Evolutionary conservation across 1,284 basidiomycete species (phyloP).

Genomic region (Leccinum subrobustum): DNA sequence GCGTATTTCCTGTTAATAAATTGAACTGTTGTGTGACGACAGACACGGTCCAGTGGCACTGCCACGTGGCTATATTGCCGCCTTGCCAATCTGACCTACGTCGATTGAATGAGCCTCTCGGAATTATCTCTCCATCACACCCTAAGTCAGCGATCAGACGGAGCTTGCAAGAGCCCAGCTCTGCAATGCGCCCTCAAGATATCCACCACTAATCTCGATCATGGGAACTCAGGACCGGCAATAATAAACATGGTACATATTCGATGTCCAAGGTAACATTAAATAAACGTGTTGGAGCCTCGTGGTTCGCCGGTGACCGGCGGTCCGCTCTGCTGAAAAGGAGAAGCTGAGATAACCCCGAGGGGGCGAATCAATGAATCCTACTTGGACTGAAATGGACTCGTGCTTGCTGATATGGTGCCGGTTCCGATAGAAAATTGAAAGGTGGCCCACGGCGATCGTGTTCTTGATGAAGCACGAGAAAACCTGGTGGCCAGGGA

Average conservation of each 20-base stretch:
- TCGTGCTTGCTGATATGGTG: conserved; percentile 22
- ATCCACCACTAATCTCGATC: conserved; percentile 22
- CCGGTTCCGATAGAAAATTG: conserved; percentile 36
- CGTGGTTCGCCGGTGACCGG: conserved; percentile 26
- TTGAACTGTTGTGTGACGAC: conserved; percentile 4
- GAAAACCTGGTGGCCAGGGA: conserved; percentile 35
- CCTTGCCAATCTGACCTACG: conserved; percentile 5
- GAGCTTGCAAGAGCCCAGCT: not conserved
- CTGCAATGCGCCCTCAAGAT: conserved; percentile 1
- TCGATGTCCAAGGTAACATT: conserved; percentile 25
- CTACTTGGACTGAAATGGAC: conserved; percentile 26
- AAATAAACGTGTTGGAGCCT: conserved; percentile 37
- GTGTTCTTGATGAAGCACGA: conserved; percentile 32
- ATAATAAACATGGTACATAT: conserved; percentile 17
- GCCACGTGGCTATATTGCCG: conserved; percentile 7
- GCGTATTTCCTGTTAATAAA: not conserved
- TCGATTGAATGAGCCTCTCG: conserved; percentile 11
- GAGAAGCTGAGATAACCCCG: conserved; percentile 29
- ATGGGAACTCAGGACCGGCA: conserved; percentile 13
- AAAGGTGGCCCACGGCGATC: conserved; percentile 33
- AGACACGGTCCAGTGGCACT: not conserved
- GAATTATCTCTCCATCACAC: conserved; percentile 7
- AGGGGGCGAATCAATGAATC: conserved; percentile 34
- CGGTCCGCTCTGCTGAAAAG: conserved; percentile 20
- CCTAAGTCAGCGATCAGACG: conserved; percentile 5